Base-by-base conservation (phyloP, 169 alveolate genomes). In the Eimeria tenella region DNA sequence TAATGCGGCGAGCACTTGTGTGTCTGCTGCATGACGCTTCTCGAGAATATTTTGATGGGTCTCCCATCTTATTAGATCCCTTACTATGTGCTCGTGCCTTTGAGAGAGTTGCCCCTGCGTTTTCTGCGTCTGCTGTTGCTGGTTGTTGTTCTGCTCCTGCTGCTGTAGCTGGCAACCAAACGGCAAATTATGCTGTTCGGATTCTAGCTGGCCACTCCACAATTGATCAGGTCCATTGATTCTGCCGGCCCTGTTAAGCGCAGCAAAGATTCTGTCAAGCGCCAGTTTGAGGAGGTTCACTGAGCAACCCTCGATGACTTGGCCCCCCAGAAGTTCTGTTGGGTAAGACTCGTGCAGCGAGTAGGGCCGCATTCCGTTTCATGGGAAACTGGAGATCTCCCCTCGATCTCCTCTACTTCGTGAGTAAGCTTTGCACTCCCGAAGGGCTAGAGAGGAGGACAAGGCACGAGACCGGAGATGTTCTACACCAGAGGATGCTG, bases 211-310 rank as follows among this genome's bases (percentile, higher is more conserved):
- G 25, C 25, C 25, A 19, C 55, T 71, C 8, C n/a, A 1, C 56
- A 71, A 0, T 9, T 56, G 60, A 5, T 15, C 74, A n/a, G 42
- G 60, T 58, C 55, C 31, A n/a, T 13, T 53, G 42, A 25, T 6
- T 31, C 79, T 68, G 52, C n/a, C 55, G n/a, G 90, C 56, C 75
- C 3, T 58, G 75, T 49, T 23, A 10, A 82, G 90, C 10, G 90
- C 53, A 82, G 90, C 90, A 82, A 82, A 82, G 90, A 82, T 82
- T 17, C 74, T 21, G 73, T 82, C 74, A 55, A 82, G 90, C 49
- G 90, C 90, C 71, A 82, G 75, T 25, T 23, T 82, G 6, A 82
- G 75, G 71, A 58, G 25, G 23, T 25, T 21, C 21, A 82, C 90
- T 4, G 90, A 82, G 49, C 90, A 82, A 56, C 90, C 90, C 58